A percentile compares a stretch with the other conserved stretches of the same genome.
phyloP scores from a whole-genome alignment of 192 early-diverging fungal species.

The Kappamyces sp. region DNA sequence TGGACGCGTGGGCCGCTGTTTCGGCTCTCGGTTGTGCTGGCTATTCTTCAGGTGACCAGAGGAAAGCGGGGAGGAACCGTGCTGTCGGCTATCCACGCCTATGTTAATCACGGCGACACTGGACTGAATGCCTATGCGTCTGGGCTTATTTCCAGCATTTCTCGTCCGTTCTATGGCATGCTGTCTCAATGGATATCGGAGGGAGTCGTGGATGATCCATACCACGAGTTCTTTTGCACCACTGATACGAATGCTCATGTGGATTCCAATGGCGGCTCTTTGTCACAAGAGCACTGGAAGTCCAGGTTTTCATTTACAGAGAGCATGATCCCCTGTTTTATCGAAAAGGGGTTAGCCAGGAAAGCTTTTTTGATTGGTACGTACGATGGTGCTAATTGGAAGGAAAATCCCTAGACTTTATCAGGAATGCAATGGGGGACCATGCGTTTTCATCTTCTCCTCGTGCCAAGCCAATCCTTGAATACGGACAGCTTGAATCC shows the following conservation, averaged over 20 bases:
- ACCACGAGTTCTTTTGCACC: constrained; percentile 86
- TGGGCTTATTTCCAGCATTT: constrained; percentile 36
- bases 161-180: constrained; percentile 87
- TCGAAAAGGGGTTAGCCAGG: constrained; percentile 65
- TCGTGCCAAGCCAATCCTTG: constrained; percentile 28
- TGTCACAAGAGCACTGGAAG: constrained; percentile 56
- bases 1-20: constrained; percentile 81
- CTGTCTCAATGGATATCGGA: constrained; percentile 88
- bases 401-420: constrained; percentile 78
- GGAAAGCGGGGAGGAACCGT: constrained; percentile 61
- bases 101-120: constrained; percentile 89
- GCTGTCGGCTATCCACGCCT: constrained; percentile 70
- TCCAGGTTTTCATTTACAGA: constrained; percentile 65
- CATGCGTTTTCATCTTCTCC: background rate
- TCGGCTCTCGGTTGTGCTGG: constrained; percentile 63
- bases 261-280: constrained; percentile 45
- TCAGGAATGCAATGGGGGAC: constrained; percentile 30
- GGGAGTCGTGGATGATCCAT: constrained; percentile 89
- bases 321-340: constrained; percentile 86
- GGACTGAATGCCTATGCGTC: constrained; percentile 57
- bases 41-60: constrained; percentile 43
- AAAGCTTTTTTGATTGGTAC: constrained; percentile 75
- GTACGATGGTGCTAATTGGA: too few species aligned
- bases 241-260: constrained; percentile 36
- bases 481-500: constrained; percentile 61